These are phyloP conservation scores for Coemansia sp. DNA, from an alignment of 192 early-diverging fungal genomes.

Conservation along the genomic window DNA sequence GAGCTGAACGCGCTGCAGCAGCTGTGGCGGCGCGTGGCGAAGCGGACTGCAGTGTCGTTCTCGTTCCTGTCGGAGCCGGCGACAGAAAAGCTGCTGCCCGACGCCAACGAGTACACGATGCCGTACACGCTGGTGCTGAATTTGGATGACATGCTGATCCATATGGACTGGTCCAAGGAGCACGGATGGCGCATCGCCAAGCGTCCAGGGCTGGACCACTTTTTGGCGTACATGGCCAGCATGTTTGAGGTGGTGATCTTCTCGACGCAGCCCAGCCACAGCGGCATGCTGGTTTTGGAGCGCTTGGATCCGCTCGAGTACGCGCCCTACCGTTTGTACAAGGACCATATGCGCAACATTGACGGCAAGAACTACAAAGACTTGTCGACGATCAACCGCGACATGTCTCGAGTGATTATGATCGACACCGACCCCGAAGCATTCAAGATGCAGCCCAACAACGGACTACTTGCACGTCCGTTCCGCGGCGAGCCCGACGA, in stretches of 20 bases:
- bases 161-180: constrained; percentile 93
- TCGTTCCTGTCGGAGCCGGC: constrained; percentile 64
- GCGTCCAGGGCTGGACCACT: constrained; percentile 94
- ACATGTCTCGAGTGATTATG: constrained; percentile 88
- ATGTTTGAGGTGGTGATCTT: constrained; percentile 97
- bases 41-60: constrained; percentile 20
- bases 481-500: constrained; percentile 86
- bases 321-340: constrained; percentile 84
- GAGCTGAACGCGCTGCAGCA: constrained; percentile 37
- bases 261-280: constrained; percentile 79
- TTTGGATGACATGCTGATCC: constrained; percentile 89
- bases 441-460: constrained; percentile 90
- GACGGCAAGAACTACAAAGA: constrained; percentile 88
- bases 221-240: constrained; percentile 84
- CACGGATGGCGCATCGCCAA: constrained; percentile 96
- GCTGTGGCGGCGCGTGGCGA: constrained; percentile 38
- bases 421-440: constrained; percentile 86
- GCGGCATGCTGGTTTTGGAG: constrained; percentile 80
- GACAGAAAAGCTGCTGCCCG: constrained; percentile 88
- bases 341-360: constrained; percentile 85
- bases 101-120: constrained; percentile 81
- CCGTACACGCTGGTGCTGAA: constrained; percentile 94
- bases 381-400: constrained; percentile 88
- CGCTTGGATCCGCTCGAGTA: constrained; percentile 89
- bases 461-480: constrained; percentile 77